Conservation (phyloP, 495 filamentous ascomycete species). For the Hypoxylon lenormandii region DNA sequence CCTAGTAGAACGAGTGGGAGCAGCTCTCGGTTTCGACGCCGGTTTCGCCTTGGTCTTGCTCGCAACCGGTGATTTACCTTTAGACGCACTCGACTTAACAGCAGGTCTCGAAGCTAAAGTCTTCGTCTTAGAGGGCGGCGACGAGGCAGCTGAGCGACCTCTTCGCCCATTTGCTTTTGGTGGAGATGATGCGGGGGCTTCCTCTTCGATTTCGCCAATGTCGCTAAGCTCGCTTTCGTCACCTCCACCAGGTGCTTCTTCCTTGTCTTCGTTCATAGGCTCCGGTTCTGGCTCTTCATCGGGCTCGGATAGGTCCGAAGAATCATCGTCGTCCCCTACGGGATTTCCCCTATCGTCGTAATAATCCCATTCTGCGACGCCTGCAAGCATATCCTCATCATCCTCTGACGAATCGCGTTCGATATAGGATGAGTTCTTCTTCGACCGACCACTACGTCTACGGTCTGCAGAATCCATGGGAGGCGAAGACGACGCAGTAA, state of each 20-base stretch:
- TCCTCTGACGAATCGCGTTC: slow-evolving; percentile 66
- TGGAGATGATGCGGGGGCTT: slow-evolving; percentile 34
- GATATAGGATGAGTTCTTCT: slow-evolving; percentile 57
- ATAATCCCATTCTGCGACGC: slow-evolving; percentile 68
- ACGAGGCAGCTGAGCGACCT: slow-evolving; percentile 24
- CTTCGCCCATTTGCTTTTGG: slow-evolving; percentile 43
- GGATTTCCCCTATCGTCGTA: slow-evolving; percentile 48
- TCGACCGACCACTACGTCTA: slow-evolving; percentile 65
- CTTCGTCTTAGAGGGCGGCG: slow-evolving; percentile 35
- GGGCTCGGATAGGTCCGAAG: slow-evolving; percentile 41
- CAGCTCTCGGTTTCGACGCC: slow-evolving; percentile 34
- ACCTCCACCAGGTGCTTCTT: slow-evolving; percentile 32
- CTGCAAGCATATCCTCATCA: slow-evolving; percentile 69
- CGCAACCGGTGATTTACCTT: slow-evolving; percentile 41
- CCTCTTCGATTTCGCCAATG: slow-evolving; percentile 42
- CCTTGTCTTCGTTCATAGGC: slow-evolving; percentile 42
- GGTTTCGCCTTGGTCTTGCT: slow-evolving; percentile 44
- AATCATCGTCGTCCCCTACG: slow-evolving; percentile 39
- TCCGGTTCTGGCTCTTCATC: slow-evolving; percentile 38
- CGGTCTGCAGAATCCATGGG: slow-evolving; percentile 53
- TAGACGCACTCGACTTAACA: slow-evolving; percentile 33
- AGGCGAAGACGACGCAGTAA: slow-evolving; percentile 48
- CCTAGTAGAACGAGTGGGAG: slow-evolving; percentile 47
- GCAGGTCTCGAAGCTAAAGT: slow-evolving; percentile 43
- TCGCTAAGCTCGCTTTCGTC: slow-evolving; percentile 48